Conservation (phyloP, 495 filamentous ascomycete genomes). For the Tuber calosporum region DNA sequence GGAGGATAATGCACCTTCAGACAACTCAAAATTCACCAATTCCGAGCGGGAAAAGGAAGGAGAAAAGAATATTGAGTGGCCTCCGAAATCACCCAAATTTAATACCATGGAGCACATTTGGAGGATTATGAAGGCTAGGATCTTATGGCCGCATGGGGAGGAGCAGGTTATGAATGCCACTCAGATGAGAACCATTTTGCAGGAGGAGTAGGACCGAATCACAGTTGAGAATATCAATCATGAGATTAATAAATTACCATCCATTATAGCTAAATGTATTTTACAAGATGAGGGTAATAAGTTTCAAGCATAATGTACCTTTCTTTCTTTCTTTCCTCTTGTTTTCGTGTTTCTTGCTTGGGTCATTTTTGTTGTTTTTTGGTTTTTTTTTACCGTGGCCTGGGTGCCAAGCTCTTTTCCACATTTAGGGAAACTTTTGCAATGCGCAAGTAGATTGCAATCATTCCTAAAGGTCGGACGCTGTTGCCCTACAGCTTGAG, state of each 20-base stretch:
- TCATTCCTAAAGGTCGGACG: no score
- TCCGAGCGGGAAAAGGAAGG: conserved; percentile 11
- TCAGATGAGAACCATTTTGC: background rate
- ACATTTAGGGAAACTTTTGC: no score
- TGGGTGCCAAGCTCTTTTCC: no score
- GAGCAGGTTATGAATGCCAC: no score
- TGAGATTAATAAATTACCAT: conserved; percentile 10
- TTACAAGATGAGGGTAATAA: conserved; percentile 8
- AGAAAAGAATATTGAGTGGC: conserved; percentile 10
- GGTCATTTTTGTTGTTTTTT: no score
- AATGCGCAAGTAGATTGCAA: no score
- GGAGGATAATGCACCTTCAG: conserved; percentile 8
- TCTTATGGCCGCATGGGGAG: no score
- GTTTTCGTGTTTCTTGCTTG: no score
- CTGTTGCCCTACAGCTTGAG: no score
- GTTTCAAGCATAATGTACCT: conserved; percentile 6
- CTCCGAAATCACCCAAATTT: conserved; percentile 11
- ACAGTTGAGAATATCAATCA: conserved; percentile 9
- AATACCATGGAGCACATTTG: conserved; percentile 19
- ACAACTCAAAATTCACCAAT: conserved; percentile 14
- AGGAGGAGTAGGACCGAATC: conserved; percentile 4
- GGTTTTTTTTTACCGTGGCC: no score
- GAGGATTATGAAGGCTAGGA: background rate
- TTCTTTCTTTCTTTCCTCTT: no score
- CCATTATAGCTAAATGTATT: conserved; percentile 18